Evolutionary conservation across 495 filamentous ascomycete genomes (phyloP).

Genomic region (Aspergillus sclerotiicarbonarius): DNA sequence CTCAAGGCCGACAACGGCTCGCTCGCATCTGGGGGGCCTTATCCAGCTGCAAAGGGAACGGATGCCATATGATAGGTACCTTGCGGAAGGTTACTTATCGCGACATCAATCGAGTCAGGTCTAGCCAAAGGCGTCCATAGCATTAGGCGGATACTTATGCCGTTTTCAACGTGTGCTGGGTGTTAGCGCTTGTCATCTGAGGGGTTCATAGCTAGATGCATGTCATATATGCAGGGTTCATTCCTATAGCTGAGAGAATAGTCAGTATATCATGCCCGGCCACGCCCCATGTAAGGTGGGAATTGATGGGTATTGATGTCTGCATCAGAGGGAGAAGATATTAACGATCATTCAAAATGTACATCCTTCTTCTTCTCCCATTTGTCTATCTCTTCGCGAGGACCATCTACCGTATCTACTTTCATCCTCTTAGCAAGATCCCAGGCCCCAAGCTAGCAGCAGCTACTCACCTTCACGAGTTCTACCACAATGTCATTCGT

Average conservation of each 20-base stretch:
- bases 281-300: background rate
- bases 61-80: background rate
- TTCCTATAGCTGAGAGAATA: background rate
- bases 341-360: background rate
- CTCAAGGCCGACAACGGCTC: background rate
- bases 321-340: background rate
- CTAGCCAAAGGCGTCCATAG: background rate
- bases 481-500: slow-evolving; percentile 45
- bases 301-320: background rate
- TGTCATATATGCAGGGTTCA: background rate
- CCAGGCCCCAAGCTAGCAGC: slow-evolving; percentile 48
- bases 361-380: background rate
- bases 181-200: background rate
- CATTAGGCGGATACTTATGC: background rate
- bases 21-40: background rate
- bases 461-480: slow-evolving; percentile 46
- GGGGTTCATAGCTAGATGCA: background rate
- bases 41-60: background rate
- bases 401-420: background rate
- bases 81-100: background rate
- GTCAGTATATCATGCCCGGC: background rate
- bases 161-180: too few species aligned
- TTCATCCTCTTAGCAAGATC: slow-evolving; percentile 48
- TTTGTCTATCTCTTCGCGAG: background rate
- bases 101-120: background rate